These are phyloP conservation scores for Tolypocladium endophyticum DNA, from an alignment of 2,329 filamentous ascomycete species.

Conservation along the genomic window DNA sequence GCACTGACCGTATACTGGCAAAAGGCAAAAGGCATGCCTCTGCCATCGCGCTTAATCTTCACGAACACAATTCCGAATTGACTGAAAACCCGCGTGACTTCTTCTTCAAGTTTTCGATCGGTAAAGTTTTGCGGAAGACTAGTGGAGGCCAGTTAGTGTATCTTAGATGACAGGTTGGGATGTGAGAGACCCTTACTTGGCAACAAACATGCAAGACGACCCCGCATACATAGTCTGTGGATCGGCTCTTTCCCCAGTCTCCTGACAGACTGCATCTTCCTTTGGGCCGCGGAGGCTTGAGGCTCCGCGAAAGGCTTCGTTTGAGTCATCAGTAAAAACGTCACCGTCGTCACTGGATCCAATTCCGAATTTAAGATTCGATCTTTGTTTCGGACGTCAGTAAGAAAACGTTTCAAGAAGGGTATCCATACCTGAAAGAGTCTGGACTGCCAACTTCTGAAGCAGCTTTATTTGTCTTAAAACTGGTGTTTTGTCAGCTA, in stretches of 20 bases:
- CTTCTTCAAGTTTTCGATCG: constrained; percentile 40
- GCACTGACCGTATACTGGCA: constrained; percentile 48
- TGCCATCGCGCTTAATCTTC: constrained; percentile 49
- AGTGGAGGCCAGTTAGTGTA: constrained; percentile 8
- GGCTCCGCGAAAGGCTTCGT: not conserved
- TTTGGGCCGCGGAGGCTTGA: not conserved
- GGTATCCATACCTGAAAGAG: constrained; percentile 1
- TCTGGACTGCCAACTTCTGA: constrained; percentile 4
- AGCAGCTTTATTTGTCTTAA: constrained; percentile 1
- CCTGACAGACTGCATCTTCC: constrained; percentile 2
- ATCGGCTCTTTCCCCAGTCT: constrained; percentile 21
- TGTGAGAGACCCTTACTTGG: constrained; percentile 43
- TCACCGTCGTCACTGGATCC: constrained; percentile 9
- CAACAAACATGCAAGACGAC: constrained; percentile 52
- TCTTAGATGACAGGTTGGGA: not conserved
- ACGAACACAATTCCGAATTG: constrained; percentile 47
- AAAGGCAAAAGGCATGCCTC: constrained; percentile 54
- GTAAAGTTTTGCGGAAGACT: constrained; percentile 41
- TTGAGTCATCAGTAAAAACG: constrained; percentile 6
- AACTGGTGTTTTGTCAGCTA: not conserved
- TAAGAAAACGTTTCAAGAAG: not conserved
- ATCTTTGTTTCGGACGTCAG: not conserved
- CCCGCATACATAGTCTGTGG: constrained; percentile 43
- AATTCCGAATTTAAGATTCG: constrained; percentile 5
- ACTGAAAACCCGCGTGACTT: constrained; percentile 41